Evolutionary conservation across 2,329 filamentous ascomycete genomes (phyloP).

Genomic region (Atkinsonella texensis): DNA sequence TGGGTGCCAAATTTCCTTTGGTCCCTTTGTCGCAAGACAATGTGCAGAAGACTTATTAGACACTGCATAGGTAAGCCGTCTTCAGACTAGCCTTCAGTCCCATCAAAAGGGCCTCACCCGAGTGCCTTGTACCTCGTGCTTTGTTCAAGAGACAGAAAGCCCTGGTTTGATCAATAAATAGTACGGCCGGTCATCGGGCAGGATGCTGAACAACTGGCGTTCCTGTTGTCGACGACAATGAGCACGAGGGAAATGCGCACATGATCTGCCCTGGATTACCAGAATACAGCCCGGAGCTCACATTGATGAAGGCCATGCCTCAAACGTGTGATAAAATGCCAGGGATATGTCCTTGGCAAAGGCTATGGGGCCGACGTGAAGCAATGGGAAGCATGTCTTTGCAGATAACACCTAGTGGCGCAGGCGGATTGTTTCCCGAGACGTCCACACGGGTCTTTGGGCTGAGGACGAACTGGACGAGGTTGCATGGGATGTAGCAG

Average conservation of each 20-base stretch:
- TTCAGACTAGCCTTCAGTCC: too few relatives aligned
- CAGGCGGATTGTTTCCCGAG: not conserved
- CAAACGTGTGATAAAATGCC: not conserved
- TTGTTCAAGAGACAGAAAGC: too few relatives aligned
- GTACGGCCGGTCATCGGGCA: too few relatives aligned
- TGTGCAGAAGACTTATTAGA: not conserved
- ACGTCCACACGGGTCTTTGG: not conserved
- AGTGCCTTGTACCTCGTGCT: too few relatives aligned
- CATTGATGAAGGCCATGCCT: conserved; percentile 1
- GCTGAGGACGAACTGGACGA: not conserved
- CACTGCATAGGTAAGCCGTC: too few relatives aligned
- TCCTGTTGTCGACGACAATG: too few relatives aligned
- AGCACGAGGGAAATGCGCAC: not conserved
- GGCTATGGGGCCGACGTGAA: not conserved
- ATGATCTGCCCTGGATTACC: not conserved
- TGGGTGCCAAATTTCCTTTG: conserved; percentile 6
- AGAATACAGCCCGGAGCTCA: not conserved
- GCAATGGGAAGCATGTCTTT: not conserved
- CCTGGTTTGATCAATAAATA: too few relatives aligned
- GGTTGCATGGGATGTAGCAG: not conserved
- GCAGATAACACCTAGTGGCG: not conserved
- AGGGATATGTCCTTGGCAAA: not conserved
- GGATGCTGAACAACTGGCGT: too few relatives aligned
- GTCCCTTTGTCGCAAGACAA: conserved; percentile 3
- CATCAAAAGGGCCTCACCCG: too few relatives aligned